Conservation (phyloP, 2,329 filamentous ascomycete species). For the Fusarium mexicanum region DNA sequence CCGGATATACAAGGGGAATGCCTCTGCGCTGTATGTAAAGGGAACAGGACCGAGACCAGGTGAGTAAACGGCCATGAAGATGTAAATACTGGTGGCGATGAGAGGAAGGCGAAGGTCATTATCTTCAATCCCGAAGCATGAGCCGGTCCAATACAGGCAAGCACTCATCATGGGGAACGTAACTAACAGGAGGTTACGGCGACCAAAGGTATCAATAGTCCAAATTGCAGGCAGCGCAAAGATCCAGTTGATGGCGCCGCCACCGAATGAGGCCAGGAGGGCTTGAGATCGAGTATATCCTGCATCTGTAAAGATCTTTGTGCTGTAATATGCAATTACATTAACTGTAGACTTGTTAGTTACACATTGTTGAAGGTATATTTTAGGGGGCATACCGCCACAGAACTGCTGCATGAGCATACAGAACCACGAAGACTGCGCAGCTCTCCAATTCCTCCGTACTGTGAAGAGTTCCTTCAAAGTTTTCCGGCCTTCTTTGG, state of each 20-base stretch:
- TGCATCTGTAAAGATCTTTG: conserved; percentile 59
- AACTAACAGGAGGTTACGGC: background rate
- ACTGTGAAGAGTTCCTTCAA: conserved; percentile 45
- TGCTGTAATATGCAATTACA: conserved; percentile 60
- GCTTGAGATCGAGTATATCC: conserved; percentile 50
- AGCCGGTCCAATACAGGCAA: conserved; percentile 44
- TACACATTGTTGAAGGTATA: conserved; percentile 48
- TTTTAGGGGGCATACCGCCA: conserved; percentile 45
- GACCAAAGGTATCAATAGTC: conserved; percentile 57
- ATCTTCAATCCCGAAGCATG: background rate
- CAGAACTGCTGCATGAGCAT: conserved; percentile 52
- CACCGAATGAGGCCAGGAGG: conserved; percentile 63
- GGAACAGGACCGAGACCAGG: conserved; percentile 45
- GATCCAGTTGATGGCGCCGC: conserved; percentile 62
- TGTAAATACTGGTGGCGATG: conserved; percentile 47
- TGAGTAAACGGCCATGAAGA: conserved; percentile 50
- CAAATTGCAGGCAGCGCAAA: conserved; percentile 64
- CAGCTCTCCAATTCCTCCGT: conserved; percentile 45
- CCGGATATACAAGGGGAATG: conserved; percentile 50
- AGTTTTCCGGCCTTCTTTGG: conserved; percentile 38
- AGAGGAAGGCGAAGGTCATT: conserved; percentile 39
- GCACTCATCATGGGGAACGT: background rate
- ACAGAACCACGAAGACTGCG: conserved; percentile 47
- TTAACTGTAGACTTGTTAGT: conserved; percentile 41
- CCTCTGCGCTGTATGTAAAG: conserved; percentile 48